Conservation (phyloP, 257 asterid genomes). For the Solanum chiquidenum region DNA sequence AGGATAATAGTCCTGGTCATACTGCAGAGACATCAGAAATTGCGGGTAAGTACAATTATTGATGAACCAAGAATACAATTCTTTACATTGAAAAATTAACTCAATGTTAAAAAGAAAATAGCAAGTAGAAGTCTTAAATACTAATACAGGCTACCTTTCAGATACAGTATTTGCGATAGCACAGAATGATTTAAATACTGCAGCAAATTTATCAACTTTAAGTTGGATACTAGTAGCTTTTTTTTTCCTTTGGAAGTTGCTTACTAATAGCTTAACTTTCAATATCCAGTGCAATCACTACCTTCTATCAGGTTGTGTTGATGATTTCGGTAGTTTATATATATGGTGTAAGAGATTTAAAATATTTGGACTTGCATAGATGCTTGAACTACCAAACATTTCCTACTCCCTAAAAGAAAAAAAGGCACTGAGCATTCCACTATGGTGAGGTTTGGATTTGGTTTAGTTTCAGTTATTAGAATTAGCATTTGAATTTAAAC, state of each 20-base stretch:
- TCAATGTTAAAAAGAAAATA: background rate
- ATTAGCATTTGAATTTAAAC: background rate
- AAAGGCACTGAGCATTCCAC: background rate
- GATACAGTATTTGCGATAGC: background rate
- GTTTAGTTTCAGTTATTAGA: background rate
- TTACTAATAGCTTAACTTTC: background rate
- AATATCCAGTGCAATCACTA: background rate
- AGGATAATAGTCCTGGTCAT: conserved; percentile 91
- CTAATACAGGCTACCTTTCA: background rate
- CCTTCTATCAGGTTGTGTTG: background rate
- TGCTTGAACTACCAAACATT: background rate
- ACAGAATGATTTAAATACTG: background rate
- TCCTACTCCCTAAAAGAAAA: background rate
- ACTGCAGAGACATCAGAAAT: conserved; percentile 24
- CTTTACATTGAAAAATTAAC: background rate
- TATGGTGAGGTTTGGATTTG: background rate
- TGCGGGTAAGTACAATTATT: background rate
- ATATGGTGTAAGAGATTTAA: background rate
- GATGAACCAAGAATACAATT: background rate
- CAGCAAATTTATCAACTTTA: background rate
- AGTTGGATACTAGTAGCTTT: background rate
- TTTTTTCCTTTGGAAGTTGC: background rate
- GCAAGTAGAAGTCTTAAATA: background rate
- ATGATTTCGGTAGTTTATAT: background rate
- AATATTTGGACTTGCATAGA: background rate